Conservation (phyloP, 495 filamentous ascomycete genomes). For the Penicillium canescens region DNA sequence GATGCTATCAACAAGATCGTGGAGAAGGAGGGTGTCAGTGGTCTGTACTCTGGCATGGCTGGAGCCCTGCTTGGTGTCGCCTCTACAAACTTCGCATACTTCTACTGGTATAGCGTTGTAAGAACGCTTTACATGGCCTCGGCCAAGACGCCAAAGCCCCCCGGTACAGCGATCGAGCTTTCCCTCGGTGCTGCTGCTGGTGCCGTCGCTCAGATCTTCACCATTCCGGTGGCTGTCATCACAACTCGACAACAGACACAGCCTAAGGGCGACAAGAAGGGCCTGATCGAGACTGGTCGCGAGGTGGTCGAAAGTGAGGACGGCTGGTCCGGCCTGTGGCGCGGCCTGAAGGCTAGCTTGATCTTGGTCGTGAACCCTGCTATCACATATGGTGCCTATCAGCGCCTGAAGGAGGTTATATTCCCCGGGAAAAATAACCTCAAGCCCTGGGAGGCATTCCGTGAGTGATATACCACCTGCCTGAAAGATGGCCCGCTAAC, state of each 20-base stretch:
- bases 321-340: constrained; percentile 86
- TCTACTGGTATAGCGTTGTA: constrained; percentile 97
- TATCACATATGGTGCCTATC: constrained; percentile 98
- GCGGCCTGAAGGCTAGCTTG: constrained; percentile 93
- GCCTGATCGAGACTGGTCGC: constrained; percentile 80
- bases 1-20: constrained; percentile 88
- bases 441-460: constrained; percentile 84
- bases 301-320: constrained; percentile 92
- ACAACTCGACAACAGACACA: constrained; percentile 97
- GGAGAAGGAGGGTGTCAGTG: constrained; percentile 74
- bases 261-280: constrained; percentile 77
- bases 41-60: constrained; percentile 86
- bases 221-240: constrained; percentile 91
- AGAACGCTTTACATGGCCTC: constrained; percentile 78
- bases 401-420: constrained; percentile 76
- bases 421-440: constrained; percentile 79
- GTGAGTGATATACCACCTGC: constrained; percentile 52
- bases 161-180: constrained; percentile 84
- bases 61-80: constrained; percentile 89
- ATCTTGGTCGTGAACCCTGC: constrained; percentile 96
- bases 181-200: constrained; percentile 85
- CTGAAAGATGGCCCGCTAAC: constrained; percentile 16
- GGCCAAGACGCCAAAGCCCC: constrained; percentile 58
- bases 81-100: constrained; percentile 98
- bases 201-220: constrained; percentile 92